Conservation (phyloP, 1,284 basidiomycete genomes). For the Fomitopsis schrenkii region DNA sequence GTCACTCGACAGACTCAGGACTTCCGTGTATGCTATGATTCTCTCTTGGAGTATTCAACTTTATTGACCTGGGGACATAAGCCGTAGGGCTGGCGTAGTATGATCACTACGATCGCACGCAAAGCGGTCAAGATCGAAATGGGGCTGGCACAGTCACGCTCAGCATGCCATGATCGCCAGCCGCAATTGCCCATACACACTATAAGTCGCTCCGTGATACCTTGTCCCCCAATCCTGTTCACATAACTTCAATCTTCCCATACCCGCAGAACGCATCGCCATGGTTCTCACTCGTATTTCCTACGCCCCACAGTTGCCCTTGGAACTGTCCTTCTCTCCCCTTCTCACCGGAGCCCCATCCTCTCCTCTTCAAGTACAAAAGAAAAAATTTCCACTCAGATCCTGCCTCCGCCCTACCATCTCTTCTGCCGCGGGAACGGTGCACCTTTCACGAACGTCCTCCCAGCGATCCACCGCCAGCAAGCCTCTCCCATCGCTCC, state of each 20-base stretch:
- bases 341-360: constrained; percentile 24
- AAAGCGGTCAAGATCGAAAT: not conserved
- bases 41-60: too few relatives aligned
- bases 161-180: not conserved
- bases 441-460: not conserved
- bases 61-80: too few relatives aligned
- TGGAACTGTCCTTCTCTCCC: constrained; percentile 27
- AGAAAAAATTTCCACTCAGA: not conserved
- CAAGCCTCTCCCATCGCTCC: constrained; percentile 9
- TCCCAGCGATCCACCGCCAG: not conserved
- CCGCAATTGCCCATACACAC: constrained; percentile 3
- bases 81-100: not conserved
- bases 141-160: not conserved
- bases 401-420: constrained; percentile 4
- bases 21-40: too few relatives aligned
- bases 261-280: not conserved
- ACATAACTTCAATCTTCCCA: too few relatives aligned
- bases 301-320: constrained; percentile 15
- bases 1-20: too few relatives aligned
- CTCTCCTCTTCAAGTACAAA: constrained; percentile 3
- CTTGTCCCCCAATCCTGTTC: too few relatives aligned
- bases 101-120: not conserved
- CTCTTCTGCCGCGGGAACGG: not conserved
- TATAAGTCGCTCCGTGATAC: not conserved
- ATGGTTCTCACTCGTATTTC: constrained; percentile 1